Percentiles rank a stretch among this genome's conserved stretches.
Conservation (phyloP, 805 yeast species). For the Saccharomycopsis sp. region DNA sequence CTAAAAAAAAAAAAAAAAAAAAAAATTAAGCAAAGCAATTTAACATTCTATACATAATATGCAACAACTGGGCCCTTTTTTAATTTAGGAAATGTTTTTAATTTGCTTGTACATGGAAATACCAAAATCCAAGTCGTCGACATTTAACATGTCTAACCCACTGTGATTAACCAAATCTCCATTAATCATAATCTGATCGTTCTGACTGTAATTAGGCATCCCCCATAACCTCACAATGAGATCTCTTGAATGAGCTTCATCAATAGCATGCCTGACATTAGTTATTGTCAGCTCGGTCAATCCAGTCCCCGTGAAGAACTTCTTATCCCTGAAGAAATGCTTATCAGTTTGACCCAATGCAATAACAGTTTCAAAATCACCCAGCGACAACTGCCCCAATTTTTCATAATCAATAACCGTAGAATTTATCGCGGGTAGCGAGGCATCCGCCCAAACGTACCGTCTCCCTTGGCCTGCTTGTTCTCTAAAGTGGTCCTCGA, state of each 20-base stretch:
- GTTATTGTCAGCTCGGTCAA: background rate
- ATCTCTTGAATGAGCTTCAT: constrained; percentile 2
- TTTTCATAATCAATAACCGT: background rate
- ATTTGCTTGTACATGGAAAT: background rate
- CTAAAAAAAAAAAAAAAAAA: background rate
- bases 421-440: background rate
- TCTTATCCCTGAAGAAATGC: background rate
- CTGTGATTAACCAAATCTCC: constrained; percentile 4
- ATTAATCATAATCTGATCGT: background rate
- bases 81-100: background rate
- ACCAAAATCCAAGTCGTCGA: constrained; percentile 17
- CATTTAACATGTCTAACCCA: constrained; percentile 12
- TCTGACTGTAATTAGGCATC: constrained; percentile 3
- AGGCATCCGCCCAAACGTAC: constrained; percentile 27
- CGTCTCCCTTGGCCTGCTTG: constrained; percentile 23
- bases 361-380: background rate
- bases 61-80: too few species aligned
- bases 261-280: background rate
- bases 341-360: background rate
- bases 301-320: background rate
- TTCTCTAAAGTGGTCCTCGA: constrained; percentile 22
- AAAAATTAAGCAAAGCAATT: background rate
- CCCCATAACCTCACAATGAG: constrained; percentile 14
- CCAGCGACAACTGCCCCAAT: background rate
- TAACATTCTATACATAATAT: too few species aligned